Percentiles rank a stretch among this genome's conserved stretches.
phyloP scores from a whole-genome alignment of 495 filamentous ascomycete genomes.

The Aspergillus sclerotiicarbonarius region DNA sequence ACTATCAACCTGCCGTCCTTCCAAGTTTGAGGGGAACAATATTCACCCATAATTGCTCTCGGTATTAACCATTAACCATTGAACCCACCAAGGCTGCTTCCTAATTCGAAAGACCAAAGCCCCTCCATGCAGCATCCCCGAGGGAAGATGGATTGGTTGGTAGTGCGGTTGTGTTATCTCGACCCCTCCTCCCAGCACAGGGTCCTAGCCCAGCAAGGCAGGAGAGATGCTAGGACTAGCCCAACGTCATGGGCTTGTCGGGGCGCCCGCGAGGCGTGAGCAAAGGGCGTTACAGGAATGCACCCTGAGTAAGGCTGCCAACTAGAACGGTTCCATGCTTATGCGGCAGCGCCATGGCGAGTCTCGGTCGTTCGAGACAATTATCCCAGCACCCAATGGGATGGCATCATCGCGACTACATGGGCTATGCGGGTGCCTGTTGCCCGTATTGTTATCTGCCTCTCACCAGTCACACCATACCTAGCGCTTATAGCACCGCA shows the following conservation, averaged over 20 bases:
- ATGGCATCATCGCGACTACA: background rate
- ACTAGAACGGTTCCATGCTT: conserved; percentile 1
- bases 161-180: no score
- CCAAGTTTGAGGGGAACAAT: no score
- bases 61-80: no score
- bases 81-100: no score
- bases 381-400: background rate
- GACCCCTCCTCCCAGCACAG: no score
- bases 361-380: background rate
- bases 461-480: background rate
- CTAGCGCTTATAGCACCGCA: no score
- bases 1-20: no score
- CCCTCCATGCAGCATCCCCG: no score
- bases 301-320: background rate
- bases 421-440: background rate
- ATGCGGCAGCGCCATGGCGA: background rate
- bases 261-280: background rate
- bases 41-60: no score
- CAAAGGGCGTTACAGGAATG: background rate
- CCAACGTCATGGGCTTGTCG: background rate
- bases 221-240: background rate
- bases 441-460: background rate
- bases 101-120: no score
- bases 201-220: no score
- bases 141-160: no score